Base-by-base conservation (phyloP, 116 monocot species). In the Phalaenopsis hybrid region DNA sequence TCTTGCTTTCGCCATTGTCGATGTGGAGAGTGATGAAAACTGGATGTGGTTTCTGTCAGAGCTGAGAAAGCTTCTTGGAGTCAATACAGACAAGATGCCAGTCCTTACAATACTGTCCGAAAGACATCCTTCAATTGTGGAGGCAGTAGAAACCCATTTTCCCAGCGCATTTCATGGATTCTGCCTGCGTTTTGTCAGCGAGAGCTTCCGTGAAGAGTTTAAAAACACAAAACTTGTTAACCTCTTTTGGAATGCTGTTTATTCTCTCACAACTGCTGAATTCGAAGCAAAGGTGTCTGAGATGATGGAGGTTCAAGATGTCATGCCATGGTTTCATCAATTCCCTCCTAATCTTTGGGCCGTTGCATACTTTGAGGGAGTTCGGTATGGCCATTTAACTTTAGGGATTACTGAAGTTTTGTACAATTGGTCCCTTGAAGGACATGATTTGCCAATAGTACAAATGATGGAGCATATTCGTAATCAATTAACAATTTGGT, bases 21-120 rank as follows among this genome's bases (percentile, higher is more conserved):
- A 95, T 84, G 57, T 84, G 17, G 95, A 99, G 85, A 95, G 85
- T 73, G 99, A 95, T 85, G 95, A 95, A 45, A 99, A 95, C 72
- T 99, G 99, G 99, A 93, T 92, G 89, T 99, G 99, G 99, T 99
- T 99, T 85, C 65, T 95, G 23, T 93, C 99, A 31, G 99, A 99
- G 81, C 76, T 99, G 83, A 81, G 99, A 77, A 95, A 94, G 67
- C 89, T 99, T 50, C 89, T 99, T 78, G 93, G 93, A 81, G 84
- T 95, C 78, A 95, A 90, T 67, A 95, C 95, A 20, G 99, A 99
- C 44, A 99, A 93, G 86, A 95, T 99, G 99, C 98, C 98, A 16
- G 57, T 92, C 11, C 85, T 99, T 57, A 99, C 95, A 15, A 90
- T 99, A 31, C 76, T 99, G 65, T 99, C 95, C 23, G 99, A 95